Evolutionary conservation across 208 protist species (phyloP), one percentile per base, ranked within the genome.

Genomic region (Trypanosoma congolense): DNA sequence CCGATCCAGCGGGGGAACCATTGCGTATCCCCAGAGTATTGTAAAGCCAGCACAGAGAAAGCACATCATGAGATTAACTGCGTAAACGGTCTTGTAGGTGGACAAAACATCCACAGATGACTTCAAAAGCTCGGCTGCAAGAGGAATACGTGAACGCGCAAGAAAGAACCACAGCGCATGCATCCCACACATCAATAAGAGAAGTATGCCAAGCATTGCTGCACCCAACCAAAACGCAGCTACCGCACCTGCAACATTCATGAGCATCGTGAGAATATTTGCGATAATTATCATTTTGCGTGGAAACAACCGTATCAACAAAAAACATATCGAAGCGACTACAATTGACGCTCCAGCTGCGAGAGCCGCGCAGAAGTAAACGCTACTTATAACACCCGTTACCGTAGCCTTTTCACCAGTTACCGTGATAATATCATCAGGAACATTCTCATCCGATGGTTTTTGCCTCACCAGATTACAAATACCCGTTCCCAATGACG

Each of bases 121-220:
- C 26, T 62, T 53, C 6, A 96, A 69, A 14, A 91, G 73, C 46
- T 66, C 75, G 1, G 82, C 84, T 3, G 83, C 66, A 41, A 94
- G 92, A 8, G 81, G 71, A 50, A 96, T 93, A 45, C 83, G 84
- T 18, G 57, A 14, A 22, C 86, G 80, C 24, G 76, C 80, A 46
- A 84, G 31, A 40, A 64, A 79, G 19, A 78, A 19, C 59, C 68
- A 73, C 16, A 82, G 44, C 14, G 48, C 38, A 19, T 75, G 61
- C 4, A 79, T 3, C 26, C 44, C 50, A 14, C 42, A 41, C 29
- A 70, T 44, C 18, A 64, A 5, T 12, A 69, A 22, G 0, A 75
- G 21, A 24, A 66, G 1, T 42, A 79, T 16, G 10, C 56, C 67
- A n/a, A 30, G 31, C 38, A 46, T 6, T 18, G 62, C 19, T 26